Evolutionary conservation across 805 yeast species (phyloP), one percentile per base, ranked within the genome.

Genomic region (Starmerella sp.): DNA sequence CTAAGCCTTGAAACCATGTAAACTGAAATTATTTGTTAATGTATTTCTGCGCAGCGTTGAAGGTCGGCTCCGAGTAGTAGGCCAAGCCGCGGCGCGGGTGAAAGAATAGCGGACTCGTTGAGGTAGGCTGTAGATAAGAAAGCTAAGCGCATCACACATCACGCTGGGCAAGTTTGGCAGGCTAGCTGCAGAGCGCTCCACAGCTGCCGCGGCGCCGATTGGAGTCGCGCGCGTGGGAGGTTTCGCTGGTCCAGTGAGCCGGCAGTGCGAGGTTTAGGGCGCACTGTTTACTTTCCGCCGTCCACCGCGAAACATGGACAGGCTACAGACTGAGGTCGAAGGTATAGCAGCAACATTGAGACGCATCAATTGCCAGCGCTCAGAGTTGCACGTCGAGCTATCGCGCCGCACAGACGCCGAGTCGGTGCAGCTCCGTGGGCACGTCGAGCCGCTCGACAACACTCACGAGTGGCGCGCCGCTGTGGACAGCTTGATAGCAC

Each of bases 1-100:
- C 49, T n/a, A 13, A 32, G 10, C 37, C 4, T 31, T 17, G 49
- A 46, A 34, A 13, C 49, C 49, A 46, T 46, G 49, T 46, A 46
- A 46, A 46, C 38, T 31, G 49, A n/a, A 46, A 46, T 15, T 46
- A 15, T 15, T 46, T n/a, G 30, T 46, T 46, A 46, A 46, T 46
- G 49, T 32, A 46, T 46, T 46, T 34, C 43, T 39, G 43, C 22
- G 22, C 22, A 22, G 22, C 22, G 22, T 22, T 22, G 22, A 22
- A 22, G 22, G 22, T 22, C 22, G 22, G 22, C 22, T 22, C 22
- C 22, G 2, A 22, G 22, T 22, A 22, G 22, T 22, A 22, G 22
- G 22, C 22, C 22, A 22, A 22, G 22, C 22, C 2, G 22, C 22
- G 22, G 22, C 22, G 22, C 22, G 22, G 22, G 22, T 22, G 22